Conservation (phyloP, 1,139 yeast genomes). For the Diutina sp. region DNA sequence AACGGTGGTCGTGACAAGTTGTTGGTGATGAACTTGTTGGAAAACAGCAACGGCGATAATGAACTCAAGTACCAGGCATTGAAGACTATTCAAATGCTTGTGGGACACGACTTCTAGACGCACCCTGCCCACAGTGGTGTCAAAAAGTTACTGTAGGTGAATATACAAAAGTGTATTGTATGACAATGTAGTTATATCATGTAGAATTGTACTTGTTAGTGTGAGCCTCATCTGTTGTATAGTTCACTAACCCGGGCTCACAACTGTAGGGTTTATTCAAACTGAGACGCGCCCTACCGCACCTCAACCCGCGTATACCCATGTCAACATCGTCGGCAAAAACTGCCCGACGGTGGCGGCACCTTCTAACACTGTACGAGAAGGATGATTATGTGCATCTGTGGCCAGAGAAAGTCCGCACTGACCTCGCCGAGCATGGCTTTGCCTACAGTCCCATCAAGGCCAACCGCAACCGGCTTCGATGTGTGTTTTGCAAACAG, state of each 20-base stretch:
- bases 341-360: background rate
- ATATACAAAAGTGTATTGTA: background rate
- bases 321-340: background rate
- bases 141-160: no score
- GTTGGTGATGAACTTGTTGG: slow-evolving; percentile 76
- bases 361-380: background rate
- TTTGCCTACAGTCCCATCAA: background rate
- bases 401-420: background rate
- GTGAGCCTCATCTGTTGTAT: background rate
- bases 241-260: background rate
- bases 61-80: slow-evolving; percentile 92
- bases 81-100: slow-evolving; percentile 84
- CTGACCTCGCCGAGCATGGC: background rate
- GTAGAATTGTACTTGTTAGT: background rate
- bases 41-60: slow-evolving; percentile 51
- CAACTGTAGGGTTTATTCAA: background rate
- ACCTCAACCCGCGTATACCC: background rate
- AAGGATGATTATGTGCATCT: background rate
- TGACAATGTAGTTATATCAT: background rate
- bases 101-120: slow-evolving; percentile 41
- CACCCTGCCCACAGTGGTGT: background rate
- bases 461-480: background rate
- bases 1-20: slow-evolving; percentile 40
- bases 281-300: background rate
- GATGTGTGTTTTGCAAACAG: background rate